Conservation (phyloP, 345 rosid genomes). For the Rubroshorea leprosula region DNA sequence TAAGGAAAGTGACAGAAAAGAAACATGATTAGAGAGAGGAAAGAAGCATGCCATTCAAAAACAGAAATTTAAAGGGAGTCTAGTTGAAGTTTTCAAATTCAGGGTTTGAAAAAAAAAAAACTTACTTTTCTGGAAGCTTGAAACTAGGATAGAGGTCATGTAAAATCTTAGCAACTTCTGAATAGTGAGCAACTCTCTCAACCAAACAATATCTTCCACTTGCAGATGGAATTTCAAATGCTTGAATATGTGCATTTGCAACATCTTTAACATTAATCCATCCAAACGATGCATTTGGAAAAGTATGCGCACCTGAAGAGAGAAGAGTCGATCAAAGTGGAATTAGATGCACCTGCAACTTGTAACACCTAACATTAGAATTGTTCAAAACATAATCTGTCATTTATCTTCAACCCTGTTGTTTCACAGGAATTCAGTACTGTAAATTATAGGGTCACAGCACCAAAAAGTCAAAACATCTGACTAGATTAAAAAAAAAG, state of each 20-base stretch:
- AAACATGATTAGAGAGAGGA: background rate
- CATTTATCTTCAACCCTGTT: too few species aligned
- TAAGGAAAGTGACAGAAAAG: too few species aligned
- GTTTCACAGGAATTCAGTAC: too few species aligned
- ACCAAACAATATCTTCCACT: constrained; percentile 81
- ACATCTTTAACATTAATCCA: constrained; percentile 91
- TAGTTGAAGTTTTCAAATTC: background rate
- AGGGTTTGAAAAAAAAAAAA: background rate
- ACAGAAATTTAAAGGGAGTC: too few species aligned
- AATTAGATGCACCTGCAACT: too few species aligned
- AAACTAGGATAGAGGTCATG: constrained; percentile 56
- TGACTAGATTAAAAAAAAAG: too few species aligned
- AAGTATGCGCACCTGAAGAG: constrained; percentile 61
- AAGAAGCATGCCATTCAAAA: background rate
- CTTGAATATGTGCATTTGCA: constrained; percentile 85
- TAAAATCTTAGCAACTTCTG: constrained; percentile 62
- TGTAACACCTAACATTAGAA: too few species aligned
- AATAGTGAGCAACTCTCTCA: constrained; percentile 72
- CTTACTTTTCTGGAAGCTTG: constrained; percentile 76
- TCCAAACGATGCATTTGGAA: constrained; percentile 66
- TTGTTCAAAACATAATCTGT: too few species aligned
- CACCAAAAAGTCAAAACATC: too few species aligned
- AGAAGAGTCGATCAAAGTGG: background rate
- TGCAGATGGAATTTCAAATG: constrained; percentile 78
- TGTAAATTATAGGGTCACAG: too few species aligned